phyloP scores from a whole-genome alignment of 257 asterid genomes.

The Parsonsia alboflavescens region DNA sequence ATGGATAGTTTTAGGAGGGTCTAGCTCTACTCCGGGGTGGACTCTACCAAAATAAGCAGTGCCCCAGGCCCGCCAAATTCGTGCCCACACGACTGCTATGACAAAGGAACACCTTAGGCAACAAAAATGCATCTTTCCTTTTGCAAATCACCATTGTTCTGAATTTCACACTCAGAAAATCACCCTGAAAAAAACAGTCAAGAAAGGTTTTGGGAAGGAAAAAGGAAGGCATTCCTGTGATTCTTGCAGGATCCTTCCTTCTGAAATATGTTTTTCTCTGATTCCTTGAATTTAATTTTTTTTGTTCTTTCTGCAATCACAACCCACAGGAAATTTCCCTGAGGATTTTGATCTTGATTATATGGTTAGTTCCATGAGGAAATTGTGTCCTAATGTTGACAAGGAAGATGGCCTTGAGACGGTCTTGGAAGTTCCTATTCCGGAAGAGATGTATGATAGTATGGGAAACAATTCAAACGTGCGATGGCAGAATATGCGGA shows the following conservation, averaged over 20 bases:
- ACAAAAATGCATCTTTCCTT: background rate
- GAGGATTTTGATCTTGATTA: background rate
- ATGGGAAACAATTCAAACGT: slow-evolving; percentile 60
- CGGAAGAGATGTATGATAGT: slow-evolving; percentile 72
- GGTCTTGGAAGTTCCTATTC: slow-evolving; percentile 84
- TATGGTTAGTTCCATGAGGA: slow-evolving; percentile 39
- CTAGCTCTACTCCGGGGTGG: background rate
- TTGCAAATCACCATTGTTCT: background rate
- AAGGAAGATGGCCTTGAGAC: slow-evolving; percentile 66
- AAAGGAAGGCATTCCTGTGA: slow-evolving; percentile 13
- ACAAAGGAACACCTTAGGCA: slow-evolving; percentile 20
- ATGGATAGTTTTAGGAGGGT: background rate
- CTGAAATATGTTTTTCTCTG: background rate
- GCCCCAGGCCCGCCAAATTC: slow-evolving; percentile 13
- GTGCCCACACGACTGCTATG: slow-evolving; percentile 23
- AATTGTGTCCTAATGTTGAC: slow-evolving; percentile 61
- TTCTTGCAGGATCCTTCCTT: slow-evolving; percentile 12
- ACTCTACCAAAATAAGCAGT: background rate
- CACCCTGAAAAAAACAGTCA: background rate
- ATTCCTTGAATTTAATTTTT: background rate
- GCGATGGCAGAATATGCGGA: slow-evolving; percentile 79
- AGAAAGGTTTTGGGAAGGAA: background rate
- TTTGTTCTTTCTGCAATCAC: background rate
- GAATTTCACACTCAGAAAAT: background rate
- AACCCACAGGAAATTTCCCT: background rate